Evolutionary conservation across 108 stramenopile species (phyloP), one percentile per base, ranked within the genome.

Genomic region (Skeletonema marinoi): DNA sequence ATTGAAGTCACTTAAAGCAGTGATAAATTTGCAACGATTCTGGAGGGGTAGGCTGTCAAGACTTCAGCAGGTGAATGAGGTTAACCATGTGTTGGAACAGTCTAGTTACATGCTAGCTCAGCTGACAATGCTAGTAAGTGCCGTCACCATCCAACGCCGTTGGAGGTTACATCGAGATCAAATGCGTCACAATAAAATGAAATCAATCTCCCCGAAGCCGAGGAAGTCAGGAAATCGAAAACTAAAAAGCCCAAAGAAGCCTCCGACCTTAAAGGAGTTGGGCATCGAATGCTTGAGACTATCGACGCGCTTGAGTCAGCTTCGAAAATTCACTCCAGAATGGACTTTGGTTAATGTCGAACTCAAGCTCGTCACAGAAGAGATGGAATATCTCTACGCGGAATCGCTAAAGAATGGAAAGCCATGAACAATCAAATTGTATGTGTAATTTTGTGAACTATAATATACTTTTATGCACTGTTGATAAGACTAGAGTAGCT

Each of bases 401-500:
- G 32, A 65, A 21, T 44, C 46, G 56, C 13, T 58, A 6, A 56
- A 56, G 54, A 56, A 56, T n/a, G 54, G 8, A 56, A 25, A 6
- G 25, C 25, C 17, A 10, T 56, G 54, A 56, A 25, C 25, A 2
- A 56, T 56, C 10, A 32, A 32, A 38, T 64, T 38, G 10, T 64
- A 64, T 4, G 12, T 38, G 38, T 17, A 3, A 39, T 33, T 35
- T 13, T 1, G 19, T 64, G 36, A 64, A 19, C 2, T 38, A 35
- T 64, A 8, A n/a, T n/a, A 14, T 38, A 39, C 35, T 64, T 19
- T 64, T 39, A 64, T 64, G 63, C 63, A 64, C 38, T 48, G 60
- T 61, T 81, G 64, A 86, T 62, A 21, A 86, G 82, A 29, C 80
- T 81, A 11, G 83, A 68, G 69, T 86, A 86, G 41, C 68, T 84